Percentiles rank a stretch among this genome's conserved stretches.
These are phyloP conservation scores for Leucosporidium yakuticum DNA, from an alignment of 768 basidiomycete genomes.

Conservation along the genomic window DNA sequence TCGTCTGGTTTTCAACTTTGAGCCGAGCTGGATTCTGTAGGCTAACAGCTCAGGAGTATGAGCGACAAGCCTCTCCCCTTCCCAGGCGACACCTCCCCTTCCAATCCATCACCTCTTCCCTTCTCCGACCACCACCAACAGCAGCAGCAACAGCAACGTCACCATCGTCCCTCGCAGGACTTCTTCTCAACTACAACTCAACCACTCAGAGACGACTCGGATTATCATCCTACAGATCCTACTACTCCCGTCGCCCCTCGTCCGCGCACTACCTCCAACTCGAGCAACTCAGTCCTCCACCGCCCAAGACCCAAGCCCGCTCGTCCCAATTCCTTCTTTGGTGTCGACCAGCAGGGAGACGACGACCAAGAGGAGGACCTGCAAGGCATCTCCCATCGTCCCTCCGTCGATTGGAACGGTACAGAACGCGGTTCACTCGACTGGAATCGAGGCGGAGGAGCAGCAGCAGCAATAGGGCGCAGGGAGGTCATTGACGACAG, in stretches of 20 bases:
- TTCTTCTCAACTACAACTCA: constrained; percentile 4
- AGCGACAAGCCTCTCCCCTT: not conserved
- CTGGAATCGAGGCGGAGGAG: not conserved
- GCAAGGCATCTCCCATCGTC: no score
- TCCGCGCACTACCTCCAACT: not conserved
- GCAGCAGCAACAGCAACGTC: not conserved
- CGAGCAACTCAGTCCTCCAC: not conserved
- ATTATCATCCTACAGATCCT: no score
- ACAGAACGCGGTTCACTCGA: no score
- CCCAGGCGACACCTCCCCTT: not conserved
- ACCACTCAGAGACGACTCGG: not conserved
- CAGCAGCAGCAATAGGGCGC: not conserved
- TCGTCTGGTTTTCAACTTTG: no score
- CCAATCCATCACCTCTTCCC: not conserved
- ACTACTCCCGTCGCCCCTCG: not conserved
- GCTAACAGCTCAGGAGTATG: no score
- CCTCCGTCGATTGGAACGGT: no score
- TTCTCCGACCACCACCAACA: not conserved
- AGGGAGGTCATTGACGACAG: no score
- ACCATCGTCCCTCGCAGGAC: not conserved
- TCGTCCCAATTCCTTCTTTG: constrained; percentile 1
- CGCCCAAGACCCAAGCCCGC: not conserved
- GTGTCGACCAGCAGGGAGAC: not conserved
- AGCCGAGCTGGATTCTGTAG: no score
- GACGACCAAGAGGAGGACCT: no score